phyloP scores from a whole-genome alignment of 192 early-diverging fungal species.

The Pilobolus umbonatus region DNA sequence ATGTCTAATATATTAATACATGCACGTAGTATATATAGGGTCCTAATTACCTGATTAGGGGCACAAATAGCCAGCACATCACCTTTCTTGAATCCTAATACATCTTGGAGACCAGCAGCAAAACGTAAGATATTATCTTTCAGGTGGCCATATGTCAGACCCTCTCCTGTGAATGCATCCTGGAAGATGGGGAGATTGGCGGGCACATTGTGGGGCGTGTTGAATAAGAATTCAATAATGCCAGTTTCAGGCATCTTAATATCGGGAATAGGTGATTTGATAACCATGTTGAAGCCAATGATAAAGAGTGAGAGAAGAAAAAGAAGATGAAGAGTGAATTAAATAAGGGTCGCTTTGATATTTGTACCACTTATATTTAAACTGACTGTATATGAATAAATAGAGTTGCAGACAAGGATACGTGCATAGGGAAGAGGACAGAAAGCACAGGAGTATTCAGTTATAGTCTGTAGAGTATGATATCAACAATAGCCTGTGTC shows the following conservation, averaged over 20 bases:
- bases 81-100: slow-evolving; percentile 19
- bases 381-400: too few relatives aligned
- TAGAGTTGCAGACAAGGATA: too few relatives aligned
- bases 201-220: slow-evolving; percentile 32
- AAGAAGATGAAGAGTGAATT: too few relatives aligned
- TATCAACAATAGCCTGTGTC: too few relatives aligned
- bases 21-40: not conserved
- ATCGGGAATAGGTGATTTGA: slow-evolving; percentile 30
- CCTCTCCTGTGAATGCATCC: slow-evolving; percentile 31
- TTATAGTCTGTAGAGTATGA: too few relatives aligned
- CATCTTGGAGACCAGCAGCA: slow-evolving; percentile 32
- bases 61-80: slow-evolving; percentile 26
- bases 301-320: not conserved
- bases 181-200: slow-evolving; percentile 39
- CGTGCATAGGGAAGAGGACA: too few relatives aligned
- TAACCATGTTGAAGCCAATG: slow-evolving; percentile 22
- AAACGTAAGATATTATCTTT: slow-evolving; percentile 13
- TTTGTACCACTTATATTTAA: too few relatives aligned
- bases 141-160: slow-evolving; percentile 38
- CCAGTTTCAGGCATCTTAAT: slow-evolving; percentile 39
- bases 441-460: too few relatives aligned
- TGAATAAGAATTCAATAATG: slow-evolving; percentile 37
- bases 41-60: slow-evolving; percentile 26
- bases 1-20: slow-evolving; percentile 17
- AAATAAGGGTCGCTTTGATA: too few relatives aligned